These are phyloP conservation scores for Coffea humblotiana DNA, from an alignment of 305 asterid genomes.

Conservation along the genomic window DNA sequence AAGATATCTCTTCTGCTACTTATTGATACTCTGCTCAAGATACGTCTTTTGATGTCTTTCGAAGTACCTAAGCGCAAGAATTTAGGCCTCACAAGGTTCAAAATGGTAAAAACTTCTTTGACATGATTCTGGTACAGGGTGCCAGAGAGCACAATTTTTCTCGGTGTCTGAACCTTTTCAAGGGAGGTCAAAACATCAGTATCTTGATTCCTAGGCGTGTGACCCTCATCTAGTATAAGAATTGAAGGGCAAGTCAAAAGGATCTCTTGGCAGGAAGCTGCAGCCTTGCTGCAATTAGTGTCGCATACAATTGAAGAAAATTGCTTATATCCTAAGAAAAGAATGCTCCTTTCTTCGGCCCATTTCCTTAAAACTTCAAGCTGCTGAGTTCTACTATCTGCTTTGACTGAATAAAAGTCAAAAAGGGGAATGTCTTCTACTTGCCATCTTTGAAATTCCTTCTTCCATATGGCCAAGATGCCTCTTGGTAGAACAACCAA, in stretches of 20 bases:
- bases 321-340: conserved; percentile 86
- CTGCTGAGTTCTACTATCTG: conserved; percentile 79
- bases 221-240: conserved; percentile 93
- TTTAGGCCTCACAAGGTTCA: conserved; percentile 95
- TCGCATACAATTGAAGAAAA: conserved; percentile 81
- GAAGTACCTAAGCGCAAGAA: conserved; percentile 69
- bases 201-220: conserved; percentile 88
- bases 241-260: conserved; percentile 69
- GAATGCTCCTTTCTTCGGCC: conserved; percentile 67
- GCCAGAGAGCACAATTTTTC: conserved; percentile 97
- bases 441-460: conserved; percentile 87
- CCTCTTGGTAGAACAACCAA: conserved; percentile 94
- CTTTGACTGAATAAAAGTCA: conserved; percentile 89
- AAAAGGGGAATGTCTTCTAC: conserved; percentile 76
- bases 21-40: conserved; percentile 70
- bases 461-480: conserved; percentile 76
- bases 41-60: conserved; percentile 68
- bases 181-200: conserved; percentile 90
- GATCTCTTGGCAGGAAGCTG: conserved; percentile 64
- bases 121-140: conserved; percentile 96
- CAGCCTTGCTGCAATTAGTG: conserved; percentile 42
- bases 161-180: conserved; percentile 78
- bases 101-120: conserved; percentile 81
- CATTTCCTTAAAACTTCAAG: conserved; percentile 79
- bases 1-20: conserved; percentile 42